phyloP scores from a whole-genome alignment of 495 filamentous ascomycete genomes.

The Pyrenopolyporus hunteri region DNA sequence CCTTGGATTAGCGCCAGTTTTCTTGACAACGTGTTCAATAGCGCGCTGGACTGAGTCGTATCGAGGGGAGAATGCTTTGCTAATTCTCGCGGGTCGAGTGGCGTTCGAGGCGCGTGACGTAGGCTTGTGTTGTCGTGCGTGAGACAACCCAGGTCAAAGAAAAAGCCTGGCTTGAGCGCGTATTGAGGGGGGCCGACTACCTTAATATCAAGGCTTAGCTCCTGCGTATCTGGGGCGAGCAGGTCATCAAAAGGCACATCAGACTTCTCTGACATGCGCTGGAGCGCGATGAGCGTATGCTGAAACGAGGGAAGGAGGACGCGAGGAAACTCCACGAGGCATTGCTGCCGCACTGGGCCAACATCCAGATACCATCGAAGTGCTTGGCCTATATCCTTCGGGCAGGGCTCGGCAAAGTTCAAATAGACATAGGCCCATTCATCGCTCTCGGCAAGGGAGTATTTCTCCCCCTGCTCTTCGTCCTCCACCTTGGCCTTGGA shows the following conservation, averaged over 20 bases:
- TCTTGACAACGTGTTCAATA: conserved; percentile 62
- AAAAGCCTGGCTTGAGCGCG: conserved; percentile 55
- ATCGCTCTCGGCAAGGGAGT: conserved; percentile 39
- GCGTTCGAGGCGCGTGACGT: conserved; percentile 43
- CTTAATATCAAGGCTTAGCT: not conserved
- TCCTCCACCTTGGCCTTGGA: not conserved
- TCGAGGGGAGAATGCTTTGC: conserved; percentile 59
- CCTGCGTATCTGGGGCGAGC: conserved; percentile 52
- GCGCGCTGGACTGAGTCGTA: conserved; percentile 60
- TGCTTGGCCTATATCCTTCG: conserved; percentile 41
- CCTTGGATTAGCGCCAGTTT: conserved; percentile 74
- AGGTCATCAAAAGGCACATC: conserved; percentile 67
- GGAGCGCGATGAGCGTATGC: conserved; percentile 68
- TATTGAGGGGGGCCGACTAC: conserved; percentile 61
- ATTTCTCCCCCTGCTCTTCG: conserved; percentile 4
- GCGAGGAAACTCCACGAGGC: conserved; percentile 73
- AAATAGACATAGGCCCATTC: conserved; percentile 36
- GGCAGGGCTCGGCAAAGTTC: conserved; percentile 39
- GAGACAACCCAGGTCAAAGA: conserved; percentile 59
- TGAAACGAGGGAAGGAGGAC: conserved; percentile 71
- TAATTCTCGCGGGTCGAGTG: conserved; percentile 51
- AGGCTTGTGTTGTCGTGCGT: conserved; percentile 45
- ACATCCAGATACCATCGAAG: conserved; percentile 38
- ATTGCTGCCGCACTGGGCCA: conserved; percentile 34
- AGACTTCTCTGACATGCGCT: conserved; percentile 57